Base-by-base conservation (phyloP, 2,329 filamentous ascomycete species). In the Colletotrichum neosansevieriae region DNA sequence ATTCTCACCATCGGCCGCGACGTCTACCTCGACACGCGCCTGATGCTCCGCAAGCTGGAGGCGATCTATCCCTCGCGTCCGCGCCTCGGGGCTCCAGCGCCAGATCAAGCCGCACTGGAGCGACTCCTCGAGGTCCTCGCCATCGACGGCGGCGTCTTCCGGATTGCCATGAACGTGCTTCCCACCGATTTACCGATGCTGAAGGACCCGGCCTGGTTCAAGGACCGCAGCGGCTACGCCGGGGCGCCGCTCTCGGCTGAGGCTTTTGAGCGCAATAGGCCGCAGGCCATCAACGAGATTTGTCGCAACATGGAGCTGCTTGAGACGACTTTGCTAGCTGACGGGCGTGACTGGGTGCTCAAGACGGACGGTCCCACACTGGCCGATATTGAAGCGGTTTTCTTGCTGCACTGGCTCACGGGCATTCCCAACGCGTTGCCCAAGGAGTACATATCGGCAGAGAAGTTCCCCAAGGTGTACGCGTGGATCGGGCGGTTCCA, bases 381-480 rank as follows among this genome's bases (percentile, higher is more conserved):
- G 70, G 89, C 87, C 4, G 92, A 94, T 76, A 88, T 94, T 68
- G 89, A 94, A 79, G 88, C 86, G 49, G 79, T 91, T 12, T 93
- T 89, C 89, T 83, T 86, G 0, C 84, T 93, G 71, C 85, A 90
- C 76, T 94, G 91, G 91, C 77, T 92, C 2, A 76, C 78, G 3
- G 79, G 78, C 11, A 79, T 92, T 53, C 84, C 84, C 12, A 85
- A 85, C 4, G 85, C 86, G 13, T 81, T 92, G 53, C 85, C 87
- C 4, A 66, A 79, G 56, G 81, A 85, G 19, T 73, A 83, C 6
- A 84, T 93, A 70, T 85, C 85, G 3, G 74, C 80, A 13, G 76
- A 77, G 17, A 79, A 78, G 44, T 92, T 87, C 72, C 91, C 90
- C 0, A 84, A 80, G 64, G 85, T 88, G 0, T 91, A 87, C 74